Evolutionary conservation across 257 asterid genomes (phyloP).

Genomic region (Fraxinus pennsylvanica): DNA sequence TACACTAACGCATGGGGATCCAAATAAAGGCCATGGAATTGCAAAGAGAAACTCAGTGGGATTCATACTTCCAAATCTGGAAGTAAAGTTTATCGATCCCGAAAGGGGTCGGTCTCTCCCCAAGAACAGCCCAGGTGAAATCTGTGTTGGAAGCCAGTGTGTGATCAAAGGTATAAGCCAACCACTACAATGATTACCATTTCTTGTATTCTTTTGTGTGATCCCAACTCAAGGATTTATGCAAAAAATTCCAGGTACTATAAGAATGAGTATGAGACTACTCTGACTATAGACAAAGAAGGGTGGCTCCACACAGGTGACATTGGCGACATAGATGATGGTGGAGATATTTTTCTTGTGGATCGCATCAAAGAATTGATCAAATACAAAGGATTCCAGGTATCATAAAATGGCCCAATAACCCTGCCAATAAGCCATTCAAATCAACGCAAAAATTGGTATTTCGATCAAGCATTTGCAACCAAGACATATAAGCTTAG

Average conservation of each 20-base stretch:
- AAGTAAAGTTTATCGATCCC: conserved; percentile 80
- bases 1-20: conserved; percentile 69
- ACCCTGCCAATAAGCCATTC: background rate
- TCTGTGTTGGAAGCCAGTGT: conserved; percentile 88
- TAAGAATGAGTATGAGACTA: conserved; percentile 78
- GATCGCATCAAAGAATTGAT: conserved; percentile 92
- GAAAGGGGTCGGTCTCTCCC: conserved; percentile 66
- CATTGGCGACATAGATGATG: conserved; percentile 87
- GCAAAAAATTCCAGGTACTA: conserved; percentile 55
- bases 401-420: conserved; percentile 16
- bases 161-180: conserved; percentile 71
- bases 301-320: conserved; percentile 98
- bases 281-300: conserved; percentile 66
- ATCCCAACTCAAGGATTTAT: background rate
- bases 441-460: background rate
- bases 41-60: conserved; percentile 91
- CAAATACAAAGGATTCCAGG: conserved; percentile 92
- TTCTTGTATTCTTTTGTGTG: background rate
- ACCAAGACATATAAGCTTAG: background rate
- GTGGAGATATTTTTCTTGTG: conserved; percentile 76
- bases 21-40: conserved; percentile 46
- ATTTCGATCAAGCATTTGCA: background rate
- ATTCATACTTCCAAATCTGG: conserved; percentile 84
- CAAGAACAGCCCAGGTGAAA: conserved; percentile 71
- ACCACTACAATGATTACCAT: background rate